Conservation (phyloP, 192 early-diverging fungal genomes). For the Irineochytrium annulatum region DNA sequence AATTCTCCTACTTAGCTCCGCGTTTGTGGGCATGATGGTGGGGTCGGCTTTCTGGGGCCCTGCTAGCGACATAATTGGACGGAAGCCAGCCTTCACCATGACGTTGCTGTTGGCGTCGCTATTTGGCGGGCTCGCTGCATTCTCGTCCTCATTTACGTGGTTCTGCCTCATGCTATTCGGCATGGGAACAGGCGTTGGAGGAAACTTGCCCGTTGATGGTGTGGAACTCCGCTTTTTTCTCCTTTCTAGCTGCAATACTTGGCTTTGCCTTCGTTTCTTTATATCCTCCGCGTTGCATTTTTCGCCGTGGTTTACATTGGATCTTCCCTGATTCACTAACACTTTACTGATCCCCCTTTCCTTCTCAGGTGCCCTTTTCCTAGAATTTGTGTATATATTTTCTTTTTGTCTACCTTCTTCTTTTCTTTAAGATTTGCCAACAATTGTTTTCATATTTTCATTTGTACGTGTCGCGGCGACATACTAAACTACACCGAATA, state of each 20-base stretch:
- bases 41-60: slow-evolving; percentile 81
- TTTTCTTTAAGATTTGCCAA: too few species aligned
- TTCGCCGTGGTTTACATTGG: too few species aligned
- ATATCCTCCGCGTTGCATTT: background rate
- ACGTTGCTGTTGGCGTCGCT: slow-evolving; percentile 68
- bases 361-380: slow-evolving; percentile 73
- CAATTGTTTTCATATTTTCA: too few species aligned
- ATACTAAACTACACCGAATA: too few species aligned
- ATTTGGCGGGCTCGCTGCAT: slow-evolving; percentile 69
- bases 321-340: too few species aligned
- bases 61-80: slow-evolving; percentile 67
- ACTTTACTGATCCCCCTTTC: too few species aligned
- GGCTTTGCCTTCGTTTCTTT: background rate
- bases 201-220: slow-evolving; percentile 61
- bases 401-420: too few species aligned
- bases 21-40: slow-evolving; percentile 76
- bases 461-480: too few species aligned
- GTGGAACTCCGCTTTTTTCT: background rate
- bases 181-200: slow-evolving; percentile 71
- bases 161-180: slow-evolving; percentile 63
- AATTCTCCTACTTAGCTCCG: slow-evolving; percentile 38
- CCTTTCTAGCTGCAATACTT: background rate
- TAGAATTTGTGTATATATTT: slow-evolving; percentile 88
- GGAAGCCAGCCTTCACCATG: slow-evolving; percentile 68
- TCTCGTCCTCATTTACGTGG: slow-evolving; percentile 56